Conservation (phyloP, 2,329 filamentous ascomycete genomes). For the Celoporthe dispersa region DNA sequence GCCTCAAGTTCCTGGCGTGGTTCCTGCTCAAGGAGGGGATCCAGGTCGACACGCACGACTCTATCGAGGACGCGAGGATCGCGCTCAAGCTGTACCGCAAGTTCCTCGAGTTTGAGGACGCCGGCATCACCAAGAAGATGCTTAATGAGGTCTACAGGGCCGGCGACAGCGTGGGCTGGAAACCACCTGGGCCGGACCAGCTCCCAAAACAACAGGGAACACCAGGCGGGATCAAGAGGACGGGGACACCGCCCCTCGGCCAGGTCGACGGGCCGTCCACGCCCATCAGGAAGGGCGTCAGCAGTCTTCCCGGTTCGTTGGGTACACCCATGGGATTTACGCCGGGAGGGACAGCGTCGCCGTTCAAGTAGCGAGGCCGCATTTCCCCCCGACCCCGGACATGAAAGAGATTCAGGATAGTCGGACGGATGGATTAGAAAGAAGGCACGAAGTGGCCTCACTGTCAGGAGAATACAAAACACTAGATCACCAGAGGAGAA, state of each 20-base stretch:
- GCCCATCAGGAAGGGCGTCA: slow-evolving; percentile 21
- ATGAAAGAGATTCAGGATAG: not conserved
- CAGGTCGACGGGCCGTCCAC: slow-evolving; percentile 26
- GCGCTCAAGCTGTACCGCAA: slow-evolving; percentile 88
- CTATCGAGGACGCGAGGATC: slow-evolving; percentile 91
- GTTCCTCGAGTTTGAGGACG: slow-evolving; percentile 86
- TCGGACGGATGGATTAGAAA: not conserved
- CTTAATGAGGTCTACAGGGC: slow-evolving; percentile 81
- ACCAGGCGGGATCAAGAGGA: not conserved
- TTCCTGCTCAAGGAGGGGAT: slow-evolving; percentile 91
- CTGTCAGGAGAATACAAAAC: slow-evolving; percentile 18
- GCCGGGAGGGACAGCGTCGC: slow-evolving; percentile 13
- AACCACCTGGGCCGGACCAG: slow-evolving; percentile 22
- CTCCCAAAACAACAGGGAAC: slow-evolving; percentile 8
- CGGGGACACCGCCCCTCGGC: slow-evolving; percentile 18
- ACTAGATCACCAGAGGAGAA: not conserved
- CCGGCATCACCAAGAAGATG: slow-evolving; percentile 81
- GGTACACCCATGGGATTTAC: slow-evolving; percentile 24
- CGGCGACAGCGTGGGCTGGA: slow-evolving; percentile 35
- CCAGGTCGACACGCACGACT: slow-evolving; percentile 90
- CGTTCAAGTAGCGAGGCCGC: slow-evolving; percentile 11
- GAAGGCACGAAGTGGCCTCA: not conserved
- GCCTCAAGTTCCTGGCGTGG: slow-evolving; percentile 90
- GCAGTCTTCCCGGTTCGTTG: slow-evolving; percentile 2
- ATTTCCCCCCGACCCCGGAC: too few species aligned